These are phyloP conservation scores for Stylonectria norvegica DNA, from an alignment of 2,329 filamentous ascomycete species.

Conservation along the genomic window DNA sequence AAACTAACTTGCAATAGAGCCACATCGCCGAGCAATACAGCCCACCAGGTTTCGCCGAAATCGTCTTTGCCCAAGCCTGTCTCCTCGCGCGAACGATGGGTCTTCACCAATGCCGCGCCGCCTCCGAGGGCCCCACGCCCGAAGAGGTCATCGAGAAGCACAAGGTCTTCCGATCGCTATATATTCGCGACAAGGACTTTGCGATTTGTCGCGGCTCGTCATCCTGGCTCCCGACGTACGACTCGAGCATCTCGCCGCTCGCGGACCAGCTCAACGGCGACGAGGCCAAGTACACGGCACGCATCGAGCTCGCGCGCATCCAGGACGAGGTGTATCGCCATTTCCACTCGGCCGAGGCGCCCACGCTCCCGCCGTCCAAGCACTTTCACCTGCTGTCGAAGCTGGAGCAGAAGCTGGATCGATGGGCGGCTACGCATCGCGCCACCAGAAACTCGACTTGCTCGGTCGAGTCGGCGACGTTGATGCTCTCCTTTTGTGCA, in stretches of 20 bases:
- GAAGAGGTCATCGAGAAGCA: conserved; percentile 18
- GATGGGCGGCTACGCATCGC: conserved; percentile 17
- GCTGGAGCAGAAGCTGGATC: conserved; percentile 20
- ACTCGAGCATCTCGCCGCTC: conserved; percentile 8
- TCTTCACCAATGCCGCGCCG: conserved; percentile 20
- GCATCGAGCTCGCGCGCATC: conserved; percentile 22
- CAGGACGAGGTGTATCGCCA: conserved; percentile 24
- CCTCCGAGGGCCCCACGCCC: neutral
- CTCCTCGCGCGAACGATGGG: conserved; percentile 26
- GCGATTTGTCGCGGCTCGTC: conserved; percentile 21
- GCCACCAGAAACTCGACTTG: conserved; percentile 11
- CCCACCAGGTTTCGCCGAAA: conserved; percentile 20
- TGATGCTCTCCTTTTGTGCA: conserved; percentile 22
- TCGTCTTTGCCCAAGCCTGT: conserved; percentile 26
- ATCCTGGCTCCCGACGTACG: conserved; percentile 19
- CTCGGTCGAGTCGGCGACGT: conserved; percentile 5
- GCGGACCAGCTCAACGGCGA: conserved; percentile 1
- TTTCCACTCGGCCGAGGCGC: conserved; percentile 13
- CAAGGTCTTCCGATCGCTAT: conserved; percentile 24
- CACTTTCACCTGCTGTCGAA: conserved; percentile 9
- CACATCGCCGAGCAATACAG: conserved; percentile 27
- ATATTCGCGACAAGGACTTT: conserved; percentile 23
- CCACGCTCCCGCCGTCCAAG: conserved; percentile 4
- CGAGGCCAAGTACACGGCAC: conserved; percentile 9
- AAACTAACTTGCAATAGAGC: conserved; percentile 13